Percentiles rank a stretch among this genome's conserved stretches.
Evolutionary conservation across 73 alveolate genomes (phyloP).

Genomic region (Halteria grandinella): DNA sequence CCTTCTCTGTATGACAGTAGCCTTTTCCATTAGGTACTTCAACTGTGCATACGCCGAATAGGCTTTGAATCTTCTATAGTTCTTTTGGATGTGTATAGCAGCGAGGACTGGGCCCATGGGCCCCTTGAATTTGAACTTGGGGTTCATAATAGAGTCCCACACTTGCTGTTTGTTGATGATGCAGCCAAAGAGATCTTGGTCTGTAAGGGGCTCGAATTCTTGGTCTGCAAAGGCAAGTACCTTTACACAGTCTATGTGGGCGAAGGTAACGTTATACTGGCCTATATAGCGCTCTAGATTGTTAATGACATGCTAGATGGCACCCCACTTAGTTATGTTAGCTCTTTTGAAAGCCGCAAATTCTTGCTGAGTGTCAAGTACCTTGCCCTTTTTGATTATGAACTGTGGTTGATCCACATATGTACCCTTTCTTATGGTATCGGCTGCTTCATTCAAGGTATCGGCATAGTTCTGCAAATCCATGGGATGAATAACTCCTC

Average conservation of each 20-base stretch:
- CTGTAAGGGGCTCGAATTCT: slow-evolving; percentile 61
- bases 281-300: slow-evolving; percentile 68
- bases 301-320: slow-evolving; percentile 69
- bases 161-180: slow-evolving; percentile 75
- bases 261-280: slow-evolving; percentile 64
- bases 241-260: slow-evolving; percentile 75
- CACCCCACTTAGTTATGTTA: slow-evolving; percentile 73
- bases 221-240: slow-evolving; percentile 62
- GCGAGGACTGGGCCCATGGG: slow-evolving; percentile 77
- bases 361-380: slow-evolving; percentile 78
- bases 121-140: slow-evolving; percentile 75
- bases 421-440: slow-evolving; percentile 67
- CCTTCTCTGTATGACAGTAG: slow-evolving; percentile 66
- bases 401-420: slow-evolving; percentile 74
- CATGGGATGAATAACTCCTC: slow-evolving; percentile 80
- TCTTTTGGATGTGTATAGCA: slow-evolving; percentile 72
- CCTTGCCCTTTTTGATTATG: slow-evolving; percentile 76
- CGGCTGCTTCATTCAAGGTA: slow-evolving; percentile 60
- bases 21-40: slow-evolving; percentile 71
- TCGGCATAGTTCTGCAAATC: no score
- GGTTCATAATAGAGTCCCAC: slow-evolving; percentile 63
- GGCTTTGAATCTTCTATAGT: slow-evolving; percentile 75
- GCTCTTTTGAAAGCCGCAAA: slow-evolving; percentile 78
- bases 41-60: slow-evolving; percentile 70
- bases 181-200: slow-evolving; percentile 72